phyloP scores from a whole-genome alignment of 2,329 filamentous ascomycete genomes.

The Alternaria gansuensis region DNA sequence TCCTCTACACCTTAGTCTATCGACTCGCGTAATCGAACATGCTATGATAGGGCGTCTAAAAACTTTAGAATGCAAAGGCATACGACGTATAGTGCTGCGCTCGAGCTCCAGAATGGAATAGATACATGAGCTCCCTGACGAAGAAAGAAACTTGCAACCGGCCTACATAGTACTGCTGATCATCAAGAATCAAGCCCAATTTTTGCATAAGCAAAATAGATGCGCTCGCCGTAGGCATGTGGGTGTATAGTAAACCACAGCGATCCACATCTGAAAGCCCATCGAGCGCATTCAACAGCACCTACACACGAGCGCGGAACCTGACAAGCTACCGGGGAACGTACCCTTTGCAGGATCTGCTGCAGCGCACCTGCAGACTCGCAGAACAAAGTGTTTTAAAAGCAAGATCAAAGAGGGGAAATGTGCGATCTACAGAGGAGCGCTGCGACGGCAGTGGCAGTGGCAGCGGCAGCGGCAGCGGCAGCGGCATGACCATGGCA shows the following conservation, averaged over 20 bases:
- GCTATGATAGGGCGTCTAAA: background rate
- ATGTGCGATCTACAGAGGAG: background rate
- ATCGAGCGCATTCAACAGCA: background rate
- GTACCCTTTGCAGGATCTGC: background rate
- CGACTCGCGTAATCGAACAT: background rate
- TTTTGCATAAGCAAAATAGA: background rate
- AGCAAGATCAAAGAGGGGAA: slow-evolving; percentile 5
- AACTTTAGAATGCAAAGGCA: background rate
- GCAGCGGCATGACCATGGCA: background rate
- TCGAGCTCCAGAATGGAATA: background rate
- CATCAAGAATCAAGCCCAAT: background rate
- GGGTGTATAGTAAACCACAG: background rate
- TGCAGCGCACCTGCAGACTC: background rate
- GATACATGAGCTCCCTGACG: background rate
- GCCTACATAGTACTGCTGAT: background rate
- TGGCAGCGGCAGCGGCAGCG: background rate
- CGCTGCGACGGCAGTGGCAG: background rate
- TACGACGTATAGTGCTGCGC: background rate
- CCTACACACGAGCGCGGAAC: background rate
- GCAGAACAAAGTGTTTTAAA: background rate
- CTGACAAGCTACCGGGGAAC: background rate
- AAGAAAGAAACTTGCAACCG: background rate
- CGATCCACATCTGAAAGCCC: background rate
- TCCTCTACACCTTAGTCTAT: background rate
- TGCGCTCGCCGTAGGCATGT: background rate